phyloP scores from a whole-genome alignment of 805 yeast species.

The Metschnikowia arizonensis region DNA sequence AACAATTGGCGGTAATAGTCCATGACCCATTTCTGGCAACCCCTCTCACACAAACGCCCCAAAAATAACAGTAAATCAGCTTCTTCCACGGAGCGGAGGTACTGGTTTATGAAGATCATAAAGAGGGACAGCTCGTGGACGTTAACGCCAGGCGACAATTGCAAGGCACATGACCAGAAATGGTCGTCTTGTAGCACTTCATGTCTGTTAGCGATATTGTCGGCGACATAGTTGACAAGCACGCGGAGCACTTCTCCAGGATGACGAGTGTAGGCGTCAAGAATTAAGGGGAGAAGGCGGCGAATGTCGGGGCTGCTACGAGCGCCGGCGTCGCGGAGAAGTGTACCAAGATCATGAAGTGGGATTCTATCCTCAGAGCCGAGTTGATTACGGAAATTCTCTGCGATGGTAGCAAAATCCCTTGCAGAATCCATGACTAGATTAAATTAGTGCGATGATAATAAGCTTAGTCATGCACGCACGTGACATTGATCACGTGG shows the following conservation, averaged over 20 bases:
- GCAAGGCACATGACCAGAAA: conserved; percentile 11
- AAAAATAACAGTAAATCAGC: conserved; percentile 19
- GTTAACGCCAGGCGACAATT: not conserved
- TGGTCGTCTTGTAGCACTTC: conserved; percentile 6
- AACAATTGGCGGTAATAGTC: conserved; percentile 7
- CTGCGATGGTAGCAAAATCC: not conserved
- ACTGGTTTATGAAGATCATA: conserved; percentile 29
- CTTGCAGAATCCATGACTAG: not conserved
- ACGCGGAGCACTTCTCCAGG: conserved; percentile 25
- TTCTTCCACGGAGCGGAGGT: conserved; percentile 25
- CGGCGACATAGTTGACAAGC: conserved; percentile 34
- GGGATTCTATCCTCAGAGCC: not conserved
- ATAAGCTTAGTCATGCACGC: too few species aligned
- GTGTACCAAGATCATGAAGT: conserved; percentile 13
- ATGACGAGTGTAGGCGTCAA: conserved; percentile 7
- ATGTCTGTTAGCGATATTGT: conserved; percentile 24
- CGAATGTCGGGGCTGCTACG: conserved; percentile 14
- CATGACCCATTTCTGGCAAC: conserved; percentile 9
- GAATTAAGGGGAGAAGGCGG: conserved; percentile 11
- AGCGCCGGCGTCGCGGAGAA: conserved; percentile 20
- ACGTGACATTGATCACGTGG: not conserved
- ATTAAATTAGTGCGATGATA: not conserved
- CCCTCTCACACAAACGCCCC: not conserved
- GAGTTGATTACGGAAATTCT: not conserved
- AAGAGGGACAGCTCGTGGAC: conserved; percentile 12